These are phyloP conservation scores for Spinacia oleracea DNA, from an alignment of 179 eudicot genomes.

Conservation along the genomic window DNA sequence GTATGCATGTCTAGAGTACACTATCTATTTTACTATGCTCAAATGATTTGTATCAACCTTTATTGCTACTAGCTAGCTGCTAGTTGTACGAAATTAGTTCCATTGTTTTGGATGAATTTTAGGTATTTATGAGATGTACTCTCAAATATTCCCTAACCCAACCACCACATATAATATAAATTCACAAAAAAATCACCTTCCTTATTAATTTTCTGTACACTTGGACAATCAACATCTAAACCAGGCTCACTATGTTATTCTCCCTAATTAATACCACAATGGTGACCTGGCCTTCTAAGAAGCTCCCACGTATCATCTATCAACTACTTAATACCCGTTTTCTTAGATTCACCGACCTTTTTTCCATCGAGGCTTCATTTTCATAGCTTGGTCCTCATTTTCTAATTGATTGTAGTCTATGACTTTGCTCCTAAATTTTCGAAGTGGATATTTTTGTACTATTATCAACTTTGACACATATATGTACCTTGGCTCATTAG, in stretches of 20 bases:
- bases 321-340: too few relatives aligned
- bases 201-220: neutral
- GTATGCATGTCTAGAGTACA: too few relatives aligned
- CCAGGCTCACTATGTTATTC: neutral
- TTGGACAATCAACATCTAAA: conserved; percentile 7
- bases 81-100: neutral
- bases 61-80: neutral
- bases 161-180: neutral
- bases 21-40: neutral
- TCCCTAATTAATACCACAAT: neutral
- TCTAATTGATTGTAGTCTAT: neutral
- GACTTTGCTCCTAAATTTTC: neutral
- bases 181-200: neutral
- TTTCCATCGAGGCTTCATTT: neutral
- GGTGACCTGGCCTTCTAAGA: neutral
- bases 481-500: neutral
- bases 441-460: conserved; percentile 4
- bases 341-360: neutral
- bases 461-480: neutral
- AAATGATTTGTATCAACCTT: neutral
- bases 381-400: neutral
- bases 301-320: neutral
- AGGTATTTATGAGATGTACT: neutral
- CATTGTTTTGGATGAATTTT: neutral
- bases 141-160: neutral